These are phyloP conservation scores for Paraphoma sp. DNA, from an alignment of 2,329 filamentous ascomycete genomes.

Conservation along the genomic window DNA sequence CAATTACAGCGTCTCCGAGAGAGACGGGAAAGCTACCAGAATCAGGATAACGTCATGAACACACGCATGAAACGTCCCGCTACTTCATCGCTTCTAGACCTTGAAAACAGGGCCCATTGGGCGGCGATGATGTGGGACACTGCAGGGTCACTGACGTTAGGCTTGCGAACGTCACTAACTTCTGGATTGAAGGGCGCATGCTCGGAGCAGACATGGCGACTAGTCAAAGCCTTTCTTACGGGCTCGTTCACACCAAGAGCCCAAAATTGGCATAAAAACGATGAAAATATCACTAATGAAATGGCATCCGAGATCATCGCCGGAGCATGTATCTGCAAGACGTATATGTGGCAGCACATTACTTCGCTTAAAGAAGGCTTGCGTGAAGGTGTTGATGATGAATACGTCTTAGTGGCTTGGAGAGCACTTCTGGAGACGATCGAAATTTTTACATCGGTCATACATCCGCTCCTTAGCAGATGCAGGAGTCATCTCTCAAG, in stretches of 20 bases:
- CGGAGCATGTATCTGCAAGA: slow-evolving; percentile 7
- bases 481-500: neutral
- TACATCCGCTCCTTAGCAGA: neutral
- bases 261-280: neutral
- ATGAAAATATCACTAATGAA: slow-evolving; percentile 5
- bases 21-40: neutral
- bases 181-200: slow-evolving; percentile 15
- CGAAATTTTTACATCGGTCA: neutral
- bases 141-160: slow-evolving; percentile 2
- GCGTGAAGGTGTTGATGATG: slow-evolving; percentile 14
- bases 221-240: slow-evolving; percentile 9
- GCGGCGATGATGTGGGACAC: slow-evolving; percentile 17
- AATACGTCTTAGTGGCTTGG: neutral
- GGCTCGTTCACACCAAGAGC: slow-evolving; percentile 7
- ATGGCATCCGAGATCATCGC: slow-evolving; percentile 6
- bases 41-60: neutral
- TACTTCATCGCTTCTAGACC: slow-evolving; percentile 4
- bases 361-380: slow-evolving; percentile 17
- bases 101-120: slow-evolving; percentile 18
- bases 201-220: slow-evolving; percentile 13
- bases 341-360: slow-evolving; percentile 15
- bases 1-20: slow-evolving; percentile 15
- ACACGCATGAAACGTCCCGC: neutral
- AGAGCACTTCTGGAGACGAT: neutral
- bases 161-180: slow-evolving; percentile 11